A percentile compares a stretch with the other conserved stretches of the same genome.
These are phyloP conservation scores for Marasmius fiardii DNA, from an alignment of 1,284 basidiomycete species.

Conservation along the genomic window DNA sequence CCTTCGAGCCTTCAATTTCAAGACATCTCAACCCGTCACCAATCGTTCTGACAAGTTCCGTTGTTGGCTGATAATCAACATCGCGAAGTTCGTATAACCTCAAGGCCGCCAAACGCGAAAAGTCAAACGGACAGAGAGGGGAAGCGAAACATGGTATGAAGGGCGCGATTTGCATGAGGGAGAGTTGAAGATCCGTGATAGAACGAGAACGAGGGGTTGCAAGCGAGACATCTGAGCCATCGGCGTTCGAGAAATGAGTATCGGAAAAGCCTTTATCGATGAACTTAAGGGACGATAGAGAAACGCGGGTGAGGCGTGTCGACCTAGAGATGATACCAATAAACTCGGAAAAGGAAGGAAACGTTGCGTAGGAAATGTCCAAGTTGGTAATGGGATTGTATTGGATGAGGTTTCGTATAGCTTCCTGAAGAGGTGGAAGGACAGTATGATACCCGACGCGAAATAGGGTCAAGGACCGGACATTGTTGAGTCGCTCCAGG, in stretches of 20 bases:
- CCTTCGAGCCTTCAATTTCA: background rate
- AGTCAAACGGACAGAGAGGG: background rate
- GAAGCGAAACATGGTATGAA: background rate
- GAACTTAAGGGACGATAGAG: background rate
- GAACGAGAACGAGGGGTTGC: background rate
- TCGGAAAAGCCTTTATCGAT: background rate
- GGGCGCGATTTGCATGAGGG: background rate
- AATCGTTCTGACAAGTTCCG: background rate
- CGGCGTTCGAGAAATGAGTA: too few relatives aligned
- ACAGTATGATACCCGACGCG: background rate
- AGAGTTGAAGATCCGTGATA: background rate
- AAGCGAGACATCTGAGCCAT: background rate
- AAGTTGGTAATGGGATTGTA: background rate
- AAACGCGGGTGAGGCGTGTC: background rate
- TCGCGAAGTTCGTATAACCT: background rate
- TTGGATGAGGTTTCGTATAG: background rate
- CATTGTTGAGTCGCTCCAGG: background rate
- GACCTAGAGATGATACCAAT: background rate
- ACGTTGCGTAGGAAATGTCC: background rate
- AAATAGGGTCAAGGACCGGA: background rate
- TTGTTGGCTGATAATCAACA: background rate
- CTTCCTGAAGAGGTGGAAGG: background rate
- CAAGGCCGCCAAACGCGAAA: background rate
- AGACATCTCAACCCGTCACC: background rate
- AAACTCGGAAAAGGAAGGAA: background rate